Conservation (phyloP, 2,329 filamentous ascomycete genomes). For the Phyllachora maydis region DNA sequence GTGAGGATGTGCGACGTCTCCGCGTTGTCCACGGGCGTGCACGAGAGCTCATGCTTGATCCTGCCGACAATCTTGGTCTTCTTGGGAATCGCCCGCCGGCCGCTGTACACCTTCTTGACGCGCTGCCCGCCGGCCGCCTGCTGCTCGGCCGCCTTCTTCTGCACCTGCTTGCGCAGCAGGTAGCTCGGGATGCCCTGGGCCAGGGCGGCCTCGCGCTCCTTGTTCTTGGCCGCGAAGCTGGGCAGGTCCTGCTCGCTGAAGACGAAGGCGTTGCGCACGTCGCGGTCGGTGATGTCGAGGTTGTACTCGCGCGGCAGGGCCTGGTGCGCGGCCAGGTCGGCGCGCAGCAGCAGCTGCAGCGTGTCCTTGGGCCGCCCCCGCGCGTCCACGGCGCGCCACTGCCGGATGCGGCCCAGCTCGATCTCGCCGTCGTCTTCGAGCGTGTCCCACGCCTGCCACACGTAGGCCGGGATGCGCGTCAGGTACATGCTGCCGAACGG, state of each 20-base stretch:
- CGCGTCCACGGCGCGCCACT: constrained; percentile 29
- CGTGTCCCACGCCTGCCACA: constrained; percentile 62
- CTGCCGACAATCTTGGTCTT: constrained; percentile 57
- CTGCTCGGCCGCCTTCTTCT: constrained; percentile 7
- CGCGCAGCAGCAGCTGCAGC: constrained; percentile 46
- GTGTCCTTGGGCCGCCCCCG: constrained; percentile 9
- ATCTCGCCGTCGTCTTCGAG: constrained; percentile 68
- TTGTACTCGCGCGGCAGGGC: constrained; percentile 76
- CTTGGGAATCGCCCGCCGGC: constrained; percentile 57
- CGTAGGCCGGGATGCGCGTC: constrained; percentile 55
- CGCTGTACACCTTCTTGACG: constrained; percentile 25
- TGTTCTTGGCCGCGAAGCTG: constrained; percentile 44
- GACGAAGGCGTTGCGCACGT: constrained; percentile 69
- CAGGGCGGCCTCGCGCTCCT: constrained; percentile 30
- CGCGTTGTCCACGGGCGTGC: constrained; percentile 49
- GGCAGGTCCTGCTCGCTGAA: constrained; percentile 90
- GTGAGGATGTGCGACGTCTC: constrained; percentile 45
- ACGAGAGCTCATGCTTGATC: constrained; percentile 57
- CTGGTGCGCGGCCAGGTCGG: constrained; percentile 44
- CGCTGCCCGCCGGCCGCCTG: constrained; percentile 3
- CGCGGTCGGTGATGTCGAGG: constrained; percentile 43
- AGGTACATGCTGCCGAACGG: constrained; percentile 38
- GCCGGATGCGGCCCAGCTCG: constrained; percentile 54
- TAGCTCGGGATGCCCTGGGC: constrained; percentile 37
- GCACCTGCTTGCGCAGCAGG: constrained; percentile 22